Base-by-base conservation (phyloP, 2,329 filamentous ascomycete genomes). In the Aureobasidium sp. region DNA sequence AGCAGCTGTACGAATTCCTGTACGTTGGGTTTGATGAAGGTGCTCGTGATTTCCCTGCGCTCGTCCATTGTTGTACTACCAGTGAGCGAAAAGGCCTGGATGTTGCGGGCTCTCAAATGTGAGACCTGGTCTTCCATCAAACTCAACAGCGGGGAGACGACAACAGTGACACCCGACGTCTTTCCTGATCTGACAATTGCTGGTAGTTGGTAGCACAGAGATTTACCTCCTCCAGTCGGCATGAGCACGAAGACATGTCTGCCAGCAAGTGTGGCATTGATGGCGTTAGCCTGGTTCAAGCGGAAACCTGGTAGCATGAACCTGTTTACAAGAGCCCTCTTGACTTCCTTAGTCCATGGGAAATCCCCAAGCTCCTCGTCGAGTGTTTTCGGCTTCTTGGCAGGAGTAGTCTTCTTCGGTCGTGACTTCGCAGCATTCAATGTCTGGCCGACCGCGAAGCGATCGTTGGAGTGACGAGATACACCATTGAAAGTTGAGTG, bases 161-260 rank as follows among this genome's bases (percentile, higher is more conserved):
- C 94, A 59, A 99, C 82, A 0, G 93, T 97, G 29, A 99, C 86
- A 3, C 94, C 95, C 37, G 79, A 79, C 0, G 93, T 97, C 68
- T 83, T 88, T 47, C 94, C 94, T 49, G 85, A 88, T 52, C 81
- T 84, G 36, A 99, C 81, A 25, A 97, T 83, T 2, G 94, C 90
- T 15, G 94, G 95, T 13, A 99, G 78, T 73, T 99, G 95, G 72
- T 99, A 99, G 73, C 94, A 97, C 1, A 99, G 80, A 1, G 93
- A 97, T 72, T 99, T 99, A 45, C 94, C 94, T 63, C 94, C 94
- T 59, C 94, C 94, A 0, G 94, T 99, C 2, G 95, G 94, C 94
- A 99, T 99, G 42, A 99, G 79, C 16, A 99, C 89, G 72, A 99
- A 99, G 0, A 89, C 88, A 74, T 99, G 93, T 65, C 93, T 86